These are phyloP conservation scores for Coniophora puteana DNA, from an alignment of 1,284 basidiomycete species.

Conservation along the genomic window DNA sequence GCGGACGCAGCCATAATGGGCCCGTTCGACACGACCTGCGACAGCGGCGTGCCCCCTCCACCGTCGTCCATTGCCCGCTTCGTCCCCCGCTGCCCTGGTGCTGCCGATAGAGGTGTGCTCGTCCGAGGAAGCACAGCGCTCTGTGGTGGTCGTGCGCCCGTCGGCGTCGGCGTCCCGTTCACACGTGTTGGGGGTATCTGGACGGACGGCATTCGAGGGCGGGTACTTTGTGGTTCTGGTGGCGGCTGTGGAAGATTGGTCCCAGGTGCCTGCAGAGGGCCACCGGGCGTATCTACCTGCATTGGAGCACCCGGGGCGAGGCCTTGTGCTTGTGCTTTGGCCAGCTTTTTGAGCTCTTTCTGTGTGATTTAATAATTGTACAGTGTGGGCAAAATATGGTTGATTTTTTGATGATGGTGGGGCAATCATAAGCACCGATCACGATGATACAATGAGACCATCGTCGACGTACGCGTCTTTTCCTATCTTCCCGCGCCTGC, in stretches of 20 bases:
- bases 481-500: slow-evolving; percentile 75
- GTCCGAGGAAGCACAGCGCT: slow-evolving; percentile 10
- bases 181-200: slow-evolving; percentile 24
- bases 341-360: slow-evolving; percentile 72
- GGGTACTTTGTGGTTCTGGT: slow-evolving; percentile 24
- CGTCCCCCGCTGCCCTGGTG: slow-evolving; percentile 19
- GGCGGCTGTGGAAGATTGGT: slow-evolving; percentile 25
- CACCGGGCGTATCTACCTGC: slow-evolving; percentile 21
- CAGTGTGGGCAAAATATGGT: slow-evolving; percentile 14
- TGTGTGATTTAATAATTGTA: slow-evolving; percentile 27
- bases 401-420: too few relatives aligned
- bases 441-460: slow-evolving; percentile 7
- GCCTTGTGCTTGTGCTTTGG: slow-evolving; percentile 53
- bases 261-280: slow-evolving; percentile 26
- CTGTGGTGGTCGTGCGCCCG: slow-evolving; percentile 24
- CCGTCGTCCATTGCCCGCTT: too few relatives aligned
- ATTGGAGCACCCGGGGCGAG: slow-evolving; percentile 21
- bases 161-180: slow-evolving; percentile 23
- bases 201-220: slow-evolving; percentile 34
- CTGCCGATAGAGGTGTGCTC: slow-evolving; percentile 26
- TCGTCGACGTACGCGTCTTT: slow-evolving; percentile 57
- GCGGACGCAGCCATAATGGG: slow-evolving; percentile 37
- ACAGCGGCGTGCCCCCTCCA: slow-evolving; percentile 18
- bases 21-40: slow-evolving; percentile 50
- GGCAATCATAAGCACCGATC: slow-evolving; percentile 5